phyloP scores from a whole-genome alignment of 129 eudicot genomes.

The Ambrosia trifida region DNA sequence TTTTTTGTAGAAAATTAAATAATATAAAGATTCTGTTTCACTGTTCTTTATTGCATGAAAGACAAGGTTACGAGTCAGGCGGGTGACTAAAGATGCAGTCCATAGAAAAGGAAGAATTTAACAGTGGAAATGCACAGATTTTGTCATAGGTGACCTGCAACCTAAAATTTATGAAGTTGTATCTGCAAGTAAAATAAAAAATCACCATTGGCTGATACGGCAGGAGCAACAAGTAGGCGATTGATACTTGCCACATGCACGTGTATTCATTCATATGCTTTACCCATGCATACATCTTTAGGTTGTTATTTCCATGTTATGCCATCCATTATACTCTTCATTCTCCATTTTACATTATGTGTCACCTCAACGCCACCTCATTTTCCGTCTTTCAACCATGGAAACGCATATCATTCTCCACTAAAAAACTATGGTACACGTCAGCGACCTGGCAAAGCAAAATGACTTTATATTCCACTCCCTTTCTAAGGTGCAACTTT shows the following conservation, averaged over 20 bases:
- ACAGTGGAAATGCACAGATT: conserved; percentile 74
- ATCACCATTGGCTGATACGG: conserved; percentile 1
- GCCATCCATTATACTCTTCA: no score
- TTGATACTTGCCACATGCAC: conserved; percentile 21
- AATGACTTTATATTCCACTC: no score
- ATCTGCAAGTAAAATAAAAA: background rate
- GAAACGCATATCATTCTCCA: no score
- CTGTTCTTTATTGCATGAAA: conserved; percentile 15
- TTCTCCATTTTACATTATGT: no score
- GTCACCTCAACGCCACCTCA: no score
- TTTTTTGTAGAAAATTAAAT: background rate
- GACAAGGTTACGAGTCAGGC: conserved; percentile 62
- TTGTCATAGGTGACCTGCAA: conserved; percentile 68
- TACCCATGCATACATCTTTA: no score
- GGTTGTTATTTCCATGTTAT: no score
- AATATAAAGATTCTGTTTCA: background rate
- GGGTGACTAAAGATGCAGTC: conserved; percentile 95
- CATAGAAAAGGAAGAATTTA: conserved; percentile 99
- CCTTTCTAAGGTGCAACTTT: no score
- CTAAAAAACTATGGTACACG: no score
- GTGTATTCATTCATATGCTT: no score
- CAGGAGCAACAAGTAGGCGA: conserved; percentile 97
- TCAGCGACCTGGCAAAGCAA: no score
- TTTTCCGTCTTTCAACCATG: no score
- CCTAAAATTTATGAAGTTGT: background rate